Base-by-base conservation (phyloP, 805 yeast genomes). In the Wickerhamiella qilinensis region DNA sequence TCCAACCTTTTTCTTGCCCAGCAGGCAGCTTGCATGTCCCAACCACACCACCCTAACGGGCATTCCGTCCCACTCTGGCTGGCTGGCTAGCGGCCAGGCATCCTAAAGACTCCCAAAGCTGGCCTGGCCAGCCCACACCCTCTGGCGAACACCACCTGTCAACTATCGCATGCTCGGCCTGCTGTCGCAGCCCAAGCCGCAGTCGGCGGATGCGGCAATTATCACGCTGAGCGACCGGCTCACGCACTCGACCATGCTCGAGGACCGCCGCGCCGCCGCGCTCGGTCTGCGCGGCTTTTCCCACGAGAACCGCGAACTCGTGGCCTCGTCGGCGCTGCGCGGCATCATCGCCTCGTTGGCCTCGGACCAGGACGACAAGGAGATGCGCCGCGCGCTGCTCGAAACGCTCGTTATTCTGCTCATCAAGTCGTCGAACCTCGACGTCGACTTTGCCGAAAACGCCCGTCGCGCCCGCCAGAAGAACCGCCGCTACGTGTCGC, bases 221-320 rank as follows among this genome's bases (percentile, higher is more conserved):
- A 74, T 88, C 4, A 83, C 91, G 4, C 64, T 91, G 33, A 82
- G 94, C 48, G 94, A 93, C 54, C 65, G 97, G 31, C 69, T 88
- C 39, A 72, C 75, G 33, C 84, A 91, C 59, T 77, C 96, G 3
- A 77, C 79, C 0, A 58, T 81, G 44, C 67, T 91, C 2, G 74
- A 80, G 21, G 98, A 91, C 58, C 67, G 96, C 44, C 64, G 94
- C 38, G 88, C 95, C 1, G 97, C 97, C 0, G 81, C 88, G 3
- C 65, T 88, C 28, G 88, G 93, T 0, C 63, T 91, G 45, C 86
- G 88, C 53, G 81, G 93, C 31, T 85, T 84, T 55, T 74, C 93
- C 43, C 67, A 96, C 40, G 83, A 84, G 49, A 84, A 78, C 55
- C 64, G 98, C 43, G 99, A 91, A 57, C 65, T 77, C 2, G 96